phyloP scores from a whole-genome alignment of 768 basidiomycete genomes.

The Russula ochroleuca region DNA sequence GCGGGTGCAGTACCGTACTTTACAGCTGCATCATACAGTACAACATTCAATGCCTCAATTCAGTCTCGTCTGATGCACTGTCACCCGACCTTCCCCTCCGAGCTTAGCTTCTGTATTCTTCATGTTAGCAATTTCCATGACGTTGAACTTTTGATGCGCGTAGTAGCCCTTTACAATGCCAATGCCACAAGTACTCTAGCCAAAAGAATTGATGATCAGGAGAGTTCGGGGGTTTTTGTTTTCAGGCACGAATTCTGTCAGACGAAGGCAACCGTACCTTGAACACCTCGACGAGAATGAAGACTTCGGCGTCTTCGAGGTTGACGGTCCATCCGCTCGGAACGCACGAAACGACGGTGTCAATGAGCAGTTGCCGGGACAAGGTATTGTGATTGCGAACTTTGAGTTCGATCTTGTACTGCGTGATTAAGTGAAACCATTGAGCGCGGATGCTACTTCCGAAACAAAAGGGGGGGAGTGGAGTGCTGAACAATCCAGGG shows the following conservation, averaged over 20 bases:
- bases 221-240: no score
- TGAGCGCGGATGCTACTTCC: background rate
- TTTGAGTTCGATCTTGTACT: slow-evolving; percentile 82
- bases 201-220: background rate
- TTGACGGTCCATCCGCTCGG: slow-evolving; percentile 66
- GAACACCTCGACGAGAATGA: slow-evolving; percentile 78
- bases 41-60: background rate
- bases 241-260: background rate
- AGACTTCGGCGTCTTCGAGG: slow-evolving; percentile 62
- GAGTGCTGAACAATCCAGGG: background rate
- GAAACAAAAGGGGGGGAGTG: background rate
- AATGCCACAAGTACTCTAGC: slow-evolving; percentile 71
- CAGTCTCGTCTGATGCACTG: background rate
- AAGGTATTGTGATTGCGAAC: slow-evolving; percentile 74
- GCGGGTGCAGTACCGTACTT: background rate
- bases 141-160: slow-evolving; percentile 69
- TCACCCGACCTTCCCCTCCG: slow-evolving; percentile 34
- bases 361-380: slow-evolving; percentile 53
- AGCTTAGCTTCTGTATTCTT: slow-evolving; percentile 41
- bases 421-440: background rate
- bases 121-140: slow-evolving; percentile 58
- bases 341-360: slow-evolving; percentile 65
- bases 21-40: background rate
- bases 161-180: slow-evolving; percentile 73
- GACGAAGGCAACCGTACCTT: slow-evolving; percentile 47